phyloP scores from a whole-genome alignment of 305 asterid genomes.

The Fraxinus sp. region DNA sequence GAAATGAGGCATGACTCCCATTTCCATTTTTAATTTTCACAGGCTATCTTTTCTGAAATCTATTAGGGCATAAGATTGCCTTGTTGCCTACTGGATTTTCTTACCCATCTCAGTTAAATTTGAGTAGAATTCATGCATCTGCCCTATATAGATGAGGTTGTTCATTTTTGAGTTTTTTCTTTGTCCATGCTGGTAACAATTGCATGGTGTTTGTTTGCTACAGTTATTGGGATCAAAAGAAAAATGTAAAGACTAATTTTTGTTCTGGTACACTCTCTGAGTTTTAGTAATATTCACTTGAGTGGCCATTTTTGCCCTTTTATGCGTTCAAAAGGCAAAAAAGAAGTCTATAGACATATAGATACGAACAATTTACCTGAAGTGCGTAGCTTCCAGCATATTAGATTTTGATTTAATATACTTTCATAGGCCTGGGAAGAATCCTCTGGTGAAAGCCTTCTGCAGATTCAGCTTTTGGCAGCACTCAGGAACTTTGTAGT shows the following conservation, averaged over 20 bases:
- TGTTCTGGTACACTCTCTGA: neutral
- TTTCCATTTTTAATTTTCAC: neutral
- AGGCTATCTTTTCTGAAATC: neutral
- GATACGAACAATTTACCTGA: conserved; percentile 10
- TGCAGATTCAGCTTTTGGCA: conserved; percentile 96
- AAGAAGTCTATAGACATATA: conserved; percentile 1
- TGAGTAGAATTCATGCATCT: conserved; percentile 12
- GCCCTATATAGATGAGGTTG: neutral
- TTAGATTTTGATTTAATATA: conserved; percentile 13
- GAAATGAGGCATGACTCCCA: neutral
- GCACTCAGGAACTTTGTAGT: conserved; percentile 84
- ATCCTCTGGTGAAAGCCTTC: conserved; percentile 90
- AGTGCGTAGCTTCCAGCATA: conserved; percentile 12
- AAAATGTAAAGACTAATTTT: neutral
- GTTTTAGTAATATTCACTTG: conserved; percentile 6
- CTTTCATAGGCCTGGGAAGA: conserved; percentile 87
- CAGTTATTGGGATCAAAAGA: neutral
- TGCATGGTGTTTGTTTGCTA: neutral
- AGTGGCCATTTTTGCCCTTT: neutral
- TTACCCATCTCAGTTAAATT: neutral
- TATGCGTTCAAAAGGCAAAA: neutral
- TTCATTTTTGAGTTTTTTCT: neutral
- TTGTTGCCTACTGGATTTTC: conserved; percentile 1
- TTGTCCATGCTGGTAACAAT: neutral
- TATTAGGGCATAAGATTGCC: neutral